Base-by-base conservation (phyloP, 768 basidiomycete species). In the Amanita muscaria region DNA sequence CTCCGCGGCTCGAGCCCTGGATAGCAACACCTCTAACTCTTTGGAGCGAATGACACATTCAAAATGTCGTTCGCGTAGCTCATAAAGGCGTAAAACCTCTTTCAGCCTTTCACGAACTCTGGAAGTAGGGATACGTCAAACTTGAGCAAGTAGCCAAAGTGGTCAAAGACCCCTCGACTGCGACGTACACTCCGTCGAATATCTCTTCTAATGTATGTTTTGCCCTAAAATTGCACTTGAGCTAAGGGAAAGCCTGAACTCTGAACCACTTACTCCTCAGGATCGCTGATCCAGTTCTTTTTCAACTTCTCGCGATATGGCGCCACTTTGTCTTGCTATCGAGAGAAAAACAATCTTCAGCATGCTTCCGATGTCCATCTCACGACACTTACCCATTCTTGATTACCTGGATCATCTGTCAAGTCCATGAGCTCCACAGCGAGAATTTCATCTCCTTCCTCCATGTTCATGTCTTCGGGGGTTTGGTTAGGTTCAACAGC, bases 41-140 rank as follows among this genome's bases (percentile, higher is more conserved):
- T 92, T 92, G 33, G 89, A 91, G 32, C 89, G 84, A 45, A 92
- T 82, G 22, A 92, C 83, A 51, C 87, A 89, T 65, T 91, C 89
- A 54, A 91, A 92, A 68, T 92, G 89, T 58, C 80, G 81, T 66
- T 92, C 89, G 48, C 89, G 83, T 45, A 90, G 77, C 56, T 92
- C 84, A 57, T 92, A 92, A 57, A 90, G 88, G 19, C 80, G 78
- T 34, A 92, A 76, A 27, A 92, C 76, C 53, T 89, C 85, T 57
- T 89, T 91, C 61, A 92, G 70, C 38, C 89, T 80, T 63, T 88
- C 86, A 25, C 86, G 83, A 33, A 88, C 80, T 48, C 89, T 91
- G 51, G 39, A 49, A 40, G 39, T 29, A 49, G n/a, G 11, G n/a
- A 44, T 19, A 46, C 16, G 22, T 46, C 38, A 39, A 50, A 16